Base-by-base conservation (phyloP, 345 rosid genomes). In the Noccaea bulbosa region DNA sequence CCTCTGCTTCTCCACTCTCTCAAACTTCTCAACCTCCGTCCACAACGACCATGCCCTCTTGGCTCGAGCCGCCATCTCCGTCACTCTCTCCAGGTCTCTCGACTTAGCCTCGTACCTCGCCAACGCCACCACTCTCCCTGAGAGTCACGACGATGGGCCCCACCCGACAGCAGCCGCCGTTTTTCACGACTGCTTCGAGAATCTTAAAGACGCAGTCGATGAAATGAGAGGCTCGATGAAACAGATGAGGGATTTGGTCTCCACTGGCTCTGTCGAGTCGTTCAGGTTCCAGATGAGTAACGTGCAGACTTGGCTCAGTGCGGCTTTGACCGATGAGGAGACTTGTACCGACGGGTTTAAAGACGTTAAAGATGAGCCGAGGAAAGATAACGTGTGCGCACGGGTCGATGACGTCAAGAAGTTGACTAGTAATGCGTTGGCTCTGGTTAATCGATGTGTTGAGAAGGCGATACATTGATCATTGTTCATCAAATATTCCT, bases 281-380 rank as follows among this genome's bases (percentile, higher is more conserved):
- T 87, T 87, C 22, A 73, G 82, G 83, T 93, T 93, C 69, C 88
- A 80, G 62, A 83, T 93, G 88, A 86, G 96, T 56, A 93, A 93
- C 72, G 96, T 93, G 22, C 83, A 89, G 81, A 93, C 96, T 27
- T 93, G 98, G 98, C 87, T 93, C 73, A 93, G 98, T 81, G 93
- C 98, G 0, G 94, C 97, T 11, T 62, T 91, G 70, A 91, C 96
- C 22, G 87, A 93, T 62, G 90, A 93, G 76, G 97, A 93, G 49
- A 91, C 94, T 33, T 93, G 98, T 40, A 82, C 87, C 48, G 98
- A 93, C 56, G 98, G 92, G 55, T 88, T 91, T 39, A 82, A 78
- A 49, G 95, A 81, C 40, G 77, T 86, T 70, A 35, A 49, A 0
- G 94, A 89, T 5, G 77, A 84, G 7, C 82, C 81, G 32, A 66